Evolutionary conservation across 78 protist genomes (phyloP), one percentile per base, ranked within the genome.

Genomic region (Diacronema lutheri): DNA sequence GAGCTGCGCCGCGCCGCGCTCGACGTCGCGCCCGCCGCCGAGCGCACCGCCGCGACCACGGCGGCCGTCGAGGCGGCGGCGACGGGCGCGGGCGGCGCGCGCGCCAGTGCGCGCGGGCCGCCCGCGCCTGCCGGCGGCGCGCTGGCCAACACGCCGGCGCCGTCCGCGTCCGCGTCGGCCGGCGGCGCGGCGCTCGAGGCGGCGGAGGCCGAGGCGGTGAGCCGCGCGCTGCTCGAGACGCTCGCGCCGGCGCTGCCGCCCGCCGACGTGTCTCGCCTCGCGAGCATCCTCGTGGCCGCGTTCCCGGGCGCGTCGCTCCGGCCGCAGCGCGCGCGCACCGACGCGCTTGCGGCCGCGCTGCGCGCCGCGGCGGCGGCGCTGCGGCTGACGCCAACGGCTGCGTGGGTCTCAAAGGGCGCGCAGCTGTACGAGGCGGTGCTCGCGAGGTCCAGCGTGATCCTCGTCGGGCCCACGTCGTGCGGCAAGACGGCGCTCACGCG

Each of bases 171-270:
- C 16, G 50, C 50, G 50, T 3, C 50, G 50, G 50, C 50, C 16
- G 50, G 16, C 16, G 50, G 16, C 16, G 50, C 50, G 50, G 50
- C 50, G 50, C 16, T 7, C 16, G 50, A 3, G 50, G 50, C 50
- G 50, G 50, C 50, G 50, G 90, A 89, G 31, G 64, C 38, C 6
- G 79, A 86, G 14, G 74, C 93, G 6, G 56, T 93, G 89, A 87
- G 91, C 93, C 73, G 95, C 23, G 90, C 90, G 55, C 89, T 93
- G 9, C 86, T 94, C 33, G 96, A 93, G 88, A 93, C 92, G 96
- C 93, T 93, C 92, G 20, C 88, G 81, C 83, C 96, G 66, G 93
- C 93, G 89, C 90, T 96, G 31, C 93, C 93, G 35, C 93, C 72
- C 23, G 95, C 93, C 41, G 98, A 93, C 73, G 93, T 68, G 21